Conservation (phyloP, 495 filamentous ascomycete species). For the Poronia punctata region DNA sequence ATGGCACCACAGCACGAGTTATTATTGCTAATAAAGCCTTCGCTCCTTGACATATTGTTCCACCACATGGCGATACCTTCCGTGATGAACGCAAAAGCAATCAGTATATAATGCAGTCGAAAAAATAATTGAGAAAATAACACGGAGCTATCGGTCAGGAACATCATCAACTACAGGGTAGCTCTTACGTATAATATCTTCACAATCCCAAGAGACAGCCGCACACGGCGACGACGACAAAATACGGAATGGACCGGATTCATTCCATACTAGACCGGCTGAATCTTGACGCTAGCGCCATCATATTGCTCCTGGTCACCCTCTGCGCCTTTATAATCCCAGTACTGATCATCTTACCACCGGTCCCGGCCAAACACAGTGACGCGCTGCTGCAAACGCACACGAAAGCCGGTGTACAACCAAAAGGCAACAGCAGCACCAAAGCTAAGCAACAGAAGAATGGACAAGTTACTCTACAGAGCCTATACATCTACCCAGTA, state of each 20-base stretch:
- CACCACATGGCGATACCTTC: too few relatives aligned
- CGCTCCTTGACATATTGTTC: too few relatives aligned
- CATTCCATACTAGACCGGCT: constrained; percentile 7
- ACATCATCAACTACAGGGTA: too few relatives aligned
- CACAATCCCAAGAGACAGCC: too few relatives aligned
- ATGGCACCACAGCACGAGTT: too few relatives aligned
- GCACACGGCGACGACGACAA: too few relatives aligned
- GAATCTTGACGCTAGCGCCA: constrained; percentile 23
- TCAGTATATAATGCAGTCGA: too few relatives aligned
- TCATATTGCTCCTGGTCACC: constrained; percentile 39
- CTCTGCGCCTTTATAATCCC: constrained; percentile 42
- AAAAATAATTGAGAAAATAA: too few relatives aligned
- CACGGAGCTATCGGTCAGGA: too few relatives aligned
- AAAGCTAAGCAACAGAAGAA: constrained; percentile 20
- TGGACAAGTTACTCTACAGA: constrained; percentile 51
- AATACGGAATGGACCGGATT: constrained; percentile 11
- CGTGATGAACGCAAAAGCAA: too few relatives aligned
- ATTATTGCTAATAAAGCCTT: too few relatives aligned
- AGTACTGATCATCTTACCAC: constrained; percentile 40
- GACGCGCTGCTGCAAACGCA: constrained; percentile 45
- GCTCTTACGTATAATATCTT: too few relatives aligned
- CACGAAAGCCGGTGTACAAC: constrained; percentile 30
- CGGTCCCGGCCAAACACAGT: constrained; percentile 34
- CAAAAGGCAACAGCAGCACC: constrained; percentile 32
- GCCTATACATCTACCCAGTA: constrained; percentile 79